phyloP scores from a whole-genome alignment of 306 rosid genomes.

The Hippophae rhamnoides region DNA sequence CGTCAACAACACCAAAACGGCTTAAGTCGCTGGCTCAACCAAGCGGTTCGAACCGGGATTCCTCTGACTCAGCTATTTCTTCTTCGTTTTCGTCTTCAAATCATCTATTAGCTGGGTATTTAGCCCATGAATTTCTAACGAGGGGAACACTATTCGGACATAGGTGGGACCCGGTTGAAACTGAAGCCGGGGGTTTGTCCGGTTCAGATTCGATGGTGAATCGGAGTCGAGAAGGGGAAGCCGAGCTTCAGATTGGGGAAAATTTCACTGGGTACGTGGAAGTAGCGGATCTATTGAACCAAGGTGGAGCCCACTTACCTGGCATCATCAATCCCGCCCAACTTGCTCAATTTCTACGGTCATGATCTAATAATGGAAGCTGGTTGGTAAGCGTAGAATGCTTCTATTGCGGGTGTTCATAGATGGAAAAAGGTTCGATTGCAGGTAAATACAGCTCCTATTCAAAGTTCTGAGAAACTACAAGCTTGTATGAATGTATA shows the following conservation, averaged over 20 bases:
- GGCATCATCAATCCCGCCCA: slow-evolving; percentile 84
- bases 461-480: no score
- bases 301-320: slow-evolving; percentile 50
- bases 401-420: slow-evolving; percentile 14
- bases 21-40: slow-evolving; percentile 25
- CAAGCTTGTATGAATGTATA: no score
- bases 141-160: slow-evolving; percentile 69
- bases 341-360: slow-evolving; percentile 55
- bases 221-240: slow-evolving; percentile 10
- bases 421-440: no score
- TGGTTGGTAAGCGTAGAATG: slow-evolving; percentile 25
- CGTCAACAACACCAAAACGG: slow-evolving; percentile 31
- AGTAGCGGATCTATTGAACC: slow-evolving; percentile 46
- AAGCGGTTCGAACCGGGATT: slow-evolving; percentile 2
- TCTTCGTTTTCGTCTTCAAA: slow-evolving; percentile 13
- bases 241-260: slow-evolving; percentile 17
- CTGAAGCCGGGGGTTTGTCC: slow-evolving; percentile 9
- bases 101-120: slow-evolving; percentile 66
- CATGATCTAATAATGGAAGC: slow-evolving; percentile 22
- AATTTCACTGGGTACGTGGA: slow-evolving; percentile 49
- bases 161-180: slow-evolving; percentile 35
- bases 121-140: slow-evolving; percentile 81
- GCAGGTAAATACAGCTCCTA: no score
- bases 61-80: neutral
- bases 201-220: neutral